phyloP scores from a whole-genome alignment of 108 stramenopile genomes.

The Cyclotella sp. region DNA sequence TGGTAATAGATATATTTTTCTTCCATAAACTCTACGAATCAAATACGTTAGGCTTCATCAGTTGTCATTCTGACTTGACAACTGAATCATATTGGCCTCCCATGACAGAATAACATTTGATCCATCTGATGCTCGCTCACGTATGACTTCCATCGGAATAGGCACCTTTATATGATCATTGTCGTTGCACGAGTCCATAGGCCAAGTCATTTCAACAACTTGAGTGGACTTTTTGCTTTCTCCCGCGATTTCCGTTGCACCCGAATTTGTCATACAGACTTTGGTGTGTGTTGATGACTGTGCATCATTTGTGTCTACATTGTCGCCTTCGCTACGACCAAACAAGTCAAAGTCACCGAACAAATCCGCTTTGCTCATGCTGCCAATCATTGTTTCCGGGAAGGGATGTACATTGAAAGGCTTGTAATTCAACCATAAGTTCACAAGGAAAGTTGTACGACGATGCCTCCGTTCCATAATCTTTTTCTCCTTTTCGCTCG shows the following conservation, averaged over 20 bases:
- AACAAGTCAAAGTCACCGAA: slow-evolving; percentile 33
- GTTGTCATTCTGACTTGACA: not conserved
- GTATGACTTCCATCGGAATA: slow-evolving; percentile 56
- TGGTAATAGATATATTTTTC: too few species aligned
- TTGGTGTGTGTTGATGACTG: too few species aligned
- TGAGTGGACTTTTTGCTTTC: not conserved
- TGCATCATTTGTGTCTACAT: not conserved
- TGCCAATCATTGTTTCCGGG: slow-evolving; percentile 45
- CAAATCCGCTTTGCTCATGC: slow-evolving; percentile 35
- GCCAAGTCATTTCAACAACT: slow-evolving; percentile 53
- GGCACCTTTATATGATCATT: slow-evolving; percentile 54
- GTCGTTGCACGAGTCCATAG: slow-evolving; percentile 64
- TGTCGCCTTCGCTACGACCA: not conserved
- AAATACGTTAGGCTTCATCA: not conserved
- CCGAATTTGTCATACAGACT: not conserved
- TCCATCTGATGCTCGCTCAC: not conserved
- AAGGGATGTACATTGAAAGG: slow-evolving; percentile 42
- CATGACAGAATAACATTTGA: slow-evolving; percentile 17
- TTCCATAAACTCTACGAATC: too few species aligned
- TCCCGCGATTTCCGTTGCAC: not conserved
- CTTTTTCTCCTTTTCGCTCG: slow-evolving; percentile 33
- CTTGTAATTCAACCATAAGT: slow-evolving; percentile 49
- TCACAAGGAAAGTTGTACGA: slow-evolving; percentile 50
- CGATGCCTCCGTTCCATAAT: slow-evolving; percentile 34
- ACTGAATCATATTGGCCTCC: not conserved